Percentiles rank a stretch among this genome's conserved stretches.
These are phyloP conservation scores for Fusarium burgessii DNA, from an alignment of 2,329 filamentous ascomycete genomes.

Conservation along the genomic window DNA sequence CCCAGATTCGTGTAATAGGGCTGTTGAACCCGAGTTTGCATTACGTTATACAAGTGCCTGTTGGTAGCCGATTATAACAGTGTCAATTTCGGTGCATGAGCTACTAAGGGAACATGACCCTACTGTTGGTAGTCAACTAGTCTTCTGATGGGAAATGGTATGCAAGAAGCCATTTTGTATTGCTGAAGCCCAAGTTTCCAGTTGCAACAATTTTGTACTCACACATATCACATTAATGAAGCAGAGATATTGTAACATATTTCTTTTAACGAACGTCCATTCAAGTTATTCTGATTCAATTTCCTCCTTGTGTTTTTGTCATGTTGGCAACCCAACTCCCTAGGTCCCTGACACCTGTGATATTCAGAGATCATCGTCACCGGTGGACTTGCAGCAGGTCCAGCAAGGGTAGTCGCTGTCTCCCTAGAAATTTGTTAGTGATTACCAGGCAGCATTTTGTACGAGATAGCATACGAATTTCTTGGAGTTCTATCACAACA, in stretches of 20 bases:
- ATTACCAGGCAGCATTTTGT: accelerated
- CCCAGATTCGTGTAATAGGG: accelerated
- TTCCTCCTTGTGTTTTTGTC: accelerated
- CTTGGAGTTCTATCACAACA: not conserved
- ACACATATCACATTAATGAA: not conserved
- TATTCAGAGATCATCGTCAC: not conserved
- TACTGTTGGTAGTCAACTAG: no score
- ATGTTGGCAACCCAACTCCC: accelerated
- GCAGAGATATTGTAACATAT: accelerated
- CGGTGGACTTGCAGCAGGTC: conserved; percentile 21
- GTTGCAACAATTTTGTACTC: no score
- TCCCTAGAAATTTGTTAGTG: conserved; percentile 14
- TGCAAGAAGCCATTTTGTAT: accelerated
- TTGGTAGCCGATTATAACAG: no score
- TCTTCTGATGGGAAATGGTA: accelerated
- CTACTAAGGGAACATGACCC: no score
- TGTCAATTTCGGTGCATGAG: no score
- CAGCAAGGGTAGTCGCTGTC: not conserved
- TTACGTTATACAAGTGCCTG: not conserved
- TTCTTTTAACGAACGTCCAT: not conserved
- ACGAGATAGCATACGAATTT: not conserved
- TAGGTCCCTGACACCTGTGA: accelerated
- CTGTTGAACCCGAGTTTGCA: accelerated
- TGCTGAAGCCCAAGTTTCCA: no score
- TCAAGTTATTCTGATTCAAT: not conserved